A percentile compares a stretch with the other conserved stretches of the same genome.
Conservation (phyloP, 1,284 basidiomycete genomes). For the Ustilago cynodontis region DNA sequence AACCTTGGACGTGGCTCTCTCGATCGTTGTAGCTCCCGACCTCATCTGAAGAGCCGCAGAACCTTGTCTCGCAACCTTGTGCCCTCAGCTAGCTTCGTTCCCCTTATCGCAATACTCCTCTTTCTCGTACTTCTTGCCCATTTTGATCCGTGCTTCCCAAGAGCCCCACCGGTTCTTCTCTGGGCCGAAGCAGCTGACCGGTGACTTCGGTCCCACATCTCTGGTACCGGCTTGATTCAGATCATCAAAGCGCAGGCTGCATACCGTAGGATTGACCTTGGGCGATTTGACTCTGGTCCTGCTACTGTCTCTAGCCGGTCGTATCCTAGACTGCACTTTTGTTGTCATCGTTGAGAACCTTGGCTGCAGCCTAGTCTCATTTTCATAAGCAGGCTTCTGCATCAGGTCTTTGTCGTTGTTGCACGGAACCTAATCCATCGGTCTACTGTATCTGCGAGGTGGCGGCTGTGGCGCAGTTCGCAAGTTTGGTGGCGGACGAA, state of each 20-base stretch:
- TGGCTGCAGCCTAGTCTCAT: background rate
- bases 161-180: constrained; percentile 21
- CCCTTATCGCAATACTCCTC: background rate
- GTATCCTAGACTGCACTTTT: background rate
- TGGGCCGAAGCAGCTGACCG: constrained; percentile 20
- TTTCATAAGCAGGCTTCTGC: background rate
- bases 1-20: constrained; percentile 17
- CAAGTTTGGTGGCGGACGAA: constrained; percentile 14
- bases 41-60: constrained; percentile 12
- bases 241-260: background rate
- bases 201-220: constrained; percentile 4
- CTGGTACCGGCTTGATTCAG: background rate
- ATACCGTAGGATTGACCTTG: background rate
- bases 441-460: background rate
- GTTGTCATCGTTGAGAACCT: background rate
- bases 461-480: constrained; percentile 20
- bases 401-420: background rate
- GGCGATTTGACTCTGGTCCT: background rate
- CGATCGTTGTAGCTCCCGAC: background rate
- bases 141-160: background rate
- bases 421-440: background rate
- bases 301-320: background rate
- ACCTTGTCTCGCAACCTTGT: constrained; percentile 10
- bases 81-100: background rate
- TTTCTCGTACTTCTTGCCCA: background rate